These are phyloP conservation scores for Aphanomyces invadans DNA, from an alignment of 352 stramenopile genomes.

Conservation along the genomic window DNA sequence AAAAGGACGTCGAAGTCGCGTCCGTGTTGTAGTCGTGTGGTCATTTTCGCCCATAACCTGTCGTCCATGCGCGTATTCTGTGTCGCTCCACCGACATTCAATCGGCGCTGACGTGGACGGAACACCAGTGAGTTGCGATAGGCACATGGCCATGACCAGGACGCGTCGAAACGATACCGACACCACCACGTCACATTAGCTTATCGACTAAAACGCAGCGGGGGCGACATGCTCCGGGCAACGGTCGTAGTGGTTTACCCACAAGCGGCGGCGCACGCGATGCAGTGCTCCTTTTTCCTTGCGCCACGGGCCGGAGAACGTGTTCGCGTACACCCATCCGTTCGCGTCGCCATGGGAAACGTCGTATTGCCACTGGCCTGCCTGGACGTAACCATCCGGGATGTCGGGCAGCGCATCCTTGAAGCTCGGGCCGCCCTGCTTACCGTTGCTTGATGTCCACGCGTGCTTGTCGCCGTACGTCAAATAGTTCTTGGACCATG, in stretches of 20 bases:
- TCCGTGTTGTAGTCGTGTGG: not conserved
- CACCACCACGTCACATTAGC: too few species aligned
- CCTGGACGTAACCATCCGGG: slow-evolving; percentile 5
- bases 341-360: slow-evolving; percentile 39
- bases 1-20: not conserved
- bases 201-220: not conserved
- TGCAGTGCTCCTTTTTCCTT: slow-evolving; percentile 40
- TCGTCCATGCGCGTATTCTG: too few species aligned
- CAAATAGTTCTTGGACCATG: slow-evolving; percentile 24
- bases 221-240: not conserved
- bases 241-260: slow-evolving; percentile 53
- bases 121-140: too few species aligned
- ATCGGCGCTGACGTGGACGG: too few species aligned
- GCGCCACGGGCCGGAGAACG: slow-evolving; percentile 51
- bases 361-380: slow-evolving; percentile 40
- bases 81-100: too few species aligned
- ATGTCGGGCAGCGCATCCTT: slow-evolving; percentile 11
- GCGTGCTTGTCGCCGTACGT: slow-evolving; percentile 12
- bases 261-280: slow-evolving; percentile 59
- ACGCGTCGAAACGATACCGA: too few species aligned
- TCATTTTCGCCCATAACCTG: too few species aligned
- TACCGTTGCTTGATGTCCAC: slow-evolving; percentile 13
- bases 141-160: too few species aligned
- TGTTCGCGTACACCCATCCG: slow-evolving; percentile 61
- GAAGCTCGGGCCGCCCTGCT: slow-evolving; percentile 9